phyloP scores from a whole-genome alignment of 2,329 filamentous ascomycete species.

The Pseudogymnoascus sp. region DNA sequence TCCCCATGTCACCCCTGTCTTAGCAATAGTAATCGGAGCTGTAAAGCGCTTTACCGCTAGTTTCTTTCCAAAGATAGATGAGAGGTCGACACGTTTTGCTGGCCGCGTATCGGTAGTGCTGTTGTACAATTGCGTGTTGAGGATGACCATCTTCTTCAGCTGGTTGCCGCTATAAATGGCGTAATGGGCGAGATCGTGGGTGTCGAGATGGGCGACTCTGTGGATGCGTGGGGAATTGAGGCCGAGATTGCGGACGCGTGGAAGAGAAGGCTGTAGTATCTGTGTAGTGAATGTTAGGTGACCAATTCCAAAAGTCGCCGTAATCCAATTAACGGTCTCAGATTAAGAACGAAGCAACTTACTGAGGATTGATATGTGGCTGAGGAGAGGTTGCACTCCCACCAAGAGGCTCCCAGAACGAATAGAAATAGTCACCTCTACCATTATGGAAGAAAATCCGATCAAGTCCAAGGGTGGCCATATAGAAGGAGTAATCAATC shows the following conservation, averaged over 20 bases:
- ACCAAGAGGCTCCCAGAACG: slow-evolving; percentile 18
- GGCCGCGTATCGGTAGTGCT: background rate
- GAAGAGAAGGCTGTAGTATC: background rate
- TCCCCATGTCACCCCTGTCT: background rate
- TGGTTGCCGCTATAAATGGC: background rate
- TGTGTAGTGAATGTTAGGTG: background rate
- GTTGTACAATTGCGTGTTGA: background rate
- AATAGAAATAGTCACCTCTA: background rate
- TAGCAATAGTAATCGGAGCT: background rate
- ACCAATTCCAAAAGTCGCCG: background rate
- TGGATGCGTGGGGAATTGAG: background rate
- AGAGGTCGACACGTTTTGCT: background rate
- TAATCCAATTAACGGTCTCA: too few species aligned
- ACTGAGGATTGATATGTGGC: background rate
- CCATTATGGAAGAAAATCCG: slow-evolving; percentile 19
- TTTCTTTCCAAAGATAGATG: background rate
- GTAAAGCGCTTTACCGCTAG: background rate
- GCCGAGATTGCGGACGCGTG: background rate
- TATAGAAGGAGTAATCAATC: slow-evolving; percentile 20
- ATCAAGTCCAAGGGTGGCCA: slow-evolving; percentile 20
- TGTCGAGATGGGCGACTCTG: background rate
- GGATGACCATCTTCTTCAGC: background rate
- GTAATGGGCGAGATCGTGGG: background rate
- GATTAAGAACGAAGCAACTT: background rate
- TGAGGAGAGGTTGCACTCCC: background rate